These are phyloP conservation scores for Exophiala calicioides DNA, from an alignment of 2,329 filamentous ascomycete genomes.

Conservation along the genomic window DNA sequence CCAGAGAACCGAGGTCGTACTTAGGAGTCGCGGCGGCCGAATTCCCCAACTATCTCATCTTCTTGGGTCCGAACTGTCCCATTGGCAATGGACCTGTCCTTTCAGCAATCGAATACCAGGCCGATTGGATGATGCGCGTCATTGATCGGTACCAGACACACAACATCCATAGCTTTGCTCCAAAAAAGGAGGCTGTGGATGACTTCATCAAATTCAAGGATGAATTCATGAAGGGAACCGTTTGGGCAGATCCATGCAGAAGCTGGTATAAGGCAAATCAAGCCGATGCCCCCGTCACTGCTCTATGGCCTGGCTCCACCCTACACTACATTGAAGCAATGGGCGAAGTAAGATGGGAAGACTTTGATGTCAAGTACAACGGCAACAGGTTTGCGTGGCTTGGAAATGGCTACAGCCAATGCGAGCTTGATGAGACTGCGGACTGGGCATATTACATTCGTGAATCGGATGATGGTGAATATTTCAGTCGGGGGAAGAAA, in stretches of 20 bases:
- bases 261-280: conserved; percentile 23
- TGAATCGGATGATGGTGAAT: conserved; percentile 10
- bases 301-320: conserved; percentile 24
- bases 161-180: conserved; percentile 5
- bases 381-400: conserved; percentile 43
- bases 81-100: conserved; percentile 55
- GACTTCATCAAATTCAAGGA: conserved; percentile 21
- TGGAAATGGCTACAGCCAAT: conserved; percentile 45
- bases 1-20: conserved; percentile 38
- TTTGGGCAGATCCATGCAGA: conserved; percentile 22
- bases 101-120: conserved; percentile 56
- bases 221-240: conserved; percentile 17
- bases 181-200: conserved; percentile 20
- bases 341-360: conserved; percentile 39
- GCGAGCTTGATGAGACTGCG: conserved; percentile 41
- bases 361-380: conserved; percentile 39
- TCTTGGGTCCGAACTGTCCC: conserved; percentile 58
- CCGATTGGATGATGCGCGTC: conserved; percentile 45
- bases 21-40: conserved; percentile 43
- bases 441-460: conserved; percentile 44
- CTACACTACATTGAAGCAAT: conserved; percentile 40
- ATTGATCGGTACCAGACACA: conserved; percentile 10
- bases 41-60: conserved; percentile 53
- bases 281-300: conserved; percentile 11
- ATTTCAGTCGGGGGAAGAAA: too few species aligned